phyloP scores from a whole-genome alignment of 345 rosid genomes.

The Lepidium aucheri region DNA sequence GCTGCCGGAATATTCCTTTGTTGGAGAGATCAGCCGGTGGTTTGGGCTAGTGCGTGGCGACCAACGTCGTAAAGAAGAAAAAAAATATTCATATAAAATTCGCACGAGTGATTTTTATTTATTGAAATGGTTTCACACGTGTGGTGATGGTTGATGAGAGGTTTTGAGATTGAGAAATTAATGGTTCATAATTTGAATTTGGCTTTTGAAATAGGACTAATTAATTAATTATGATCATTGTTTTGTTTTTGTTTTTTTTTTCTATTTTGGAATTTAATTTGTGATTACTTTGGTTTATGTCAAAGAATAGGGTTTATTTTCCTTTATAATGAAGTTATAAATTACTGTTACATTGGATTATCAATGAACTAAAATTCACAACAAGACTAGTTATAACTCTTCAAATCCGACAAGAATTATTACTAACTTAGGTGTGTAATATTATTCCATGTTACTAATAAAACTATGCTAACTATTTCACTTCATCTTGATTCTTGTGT shows the following conservation, averaged over 20 bases:
- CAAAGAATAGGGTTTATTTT: not conserved
- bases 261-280: not conserved
- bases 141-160: slow-evolving; percentile 25
- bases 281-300: slow-evolving; percentile 15
- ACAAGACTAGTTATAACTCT: not conserved
- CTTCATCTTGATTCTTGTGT: not conserved
- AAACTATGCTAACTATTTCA: not conserved
- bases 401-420: not conserved
- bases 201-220: slow-evolving; percentile 19
- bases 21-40: slow-evolving; percentile 93
- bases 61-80: slow-evolving; percentile 33
- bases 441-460: not conserved
- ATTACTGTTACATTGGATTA: slow-evolving; percentile 17
- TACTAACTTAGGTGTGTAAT: not conserved
- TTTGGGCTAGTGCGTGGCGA: slow-evolving; percentile 97
- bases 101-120: not conserved
- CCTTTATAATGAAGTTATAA: not conserved
- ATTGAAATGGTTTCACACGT: slow-evolving; percentile 38
- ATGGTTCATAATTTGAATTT: slow-evolving; percentile 20
- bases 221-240: not conserved
- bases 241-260: not conserved
- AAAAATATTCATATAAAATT: not conserved
- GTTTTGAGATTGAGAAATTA: slow-evolving; percentile 24
- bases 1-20: slow-evolving; percentile 83
- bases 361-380: not conserved